phyloP scores from a whole-genome alignment of 768 basidiomycete species.

The Amanita phalloides region DNA sequence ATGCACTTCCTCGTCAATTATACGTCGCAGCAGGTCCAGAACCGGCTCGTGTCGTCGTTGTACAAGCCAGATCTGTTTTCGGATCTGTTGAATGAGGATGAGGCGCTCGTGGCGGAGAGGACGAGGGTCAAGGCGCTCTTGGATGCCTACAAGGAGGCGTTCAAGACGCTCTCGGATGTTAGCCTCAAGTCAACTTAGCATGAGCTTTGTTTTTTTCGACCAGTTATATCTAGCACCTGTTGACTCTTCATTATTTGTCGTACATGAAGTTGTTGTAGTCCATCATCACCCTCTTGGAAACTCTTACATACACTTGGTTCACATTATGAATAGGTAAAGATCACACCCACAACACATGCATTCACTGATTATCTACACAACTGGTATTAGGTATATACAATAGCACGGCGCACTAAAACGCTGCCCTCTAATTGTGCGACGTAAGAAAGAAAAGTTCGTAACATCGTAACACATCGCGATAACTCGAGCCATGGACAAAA shows the following conservation, averaged over 20 bases:
- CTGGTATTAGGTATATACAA: not conserved
- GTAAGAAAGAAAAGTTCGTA: not conserved
- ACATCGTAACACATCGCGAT: not conserved
- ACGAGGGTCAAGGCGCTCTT: conserved; percentile 87
- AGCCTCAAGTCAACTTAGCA: conserved; percentile 54
- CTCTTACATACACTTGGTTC: not conserved
- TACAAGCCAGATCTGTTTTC: conserved; percentile 93
- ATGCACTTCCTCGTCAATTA: conserved; percentile 98
- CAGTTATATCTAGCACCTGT: not conserved
- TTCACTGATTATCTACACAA: not conserved
- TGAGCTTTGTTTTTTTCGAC: not conserved
- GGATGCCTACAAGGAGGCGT: conserved; percentile 93
- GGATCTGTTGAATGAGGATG: conserved; percentile 91
- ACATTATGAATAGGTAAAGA: no score
- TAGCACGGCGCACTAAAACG: not conserved
- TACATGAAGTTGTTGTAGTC: no score
- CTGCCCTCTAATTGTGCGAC: not conserved
- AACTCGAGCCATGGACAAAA: not conserved
- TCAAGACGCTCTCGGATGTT: conserved; percentile 79
- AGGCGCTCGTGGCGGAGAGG: conserved; percentile 88
- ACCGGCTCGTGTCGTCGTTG: conserved; percentile 84
- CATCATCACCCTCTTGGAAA: no score
- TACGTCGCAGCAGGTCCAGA: conserved; percentile 95
- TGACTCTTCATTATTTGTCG: not conserved
- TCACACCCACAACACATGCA: not conserved